Conservation (phyloP, 2,329 filamentous ascomycete genomes). For the Catunica adiposa region DNA sequence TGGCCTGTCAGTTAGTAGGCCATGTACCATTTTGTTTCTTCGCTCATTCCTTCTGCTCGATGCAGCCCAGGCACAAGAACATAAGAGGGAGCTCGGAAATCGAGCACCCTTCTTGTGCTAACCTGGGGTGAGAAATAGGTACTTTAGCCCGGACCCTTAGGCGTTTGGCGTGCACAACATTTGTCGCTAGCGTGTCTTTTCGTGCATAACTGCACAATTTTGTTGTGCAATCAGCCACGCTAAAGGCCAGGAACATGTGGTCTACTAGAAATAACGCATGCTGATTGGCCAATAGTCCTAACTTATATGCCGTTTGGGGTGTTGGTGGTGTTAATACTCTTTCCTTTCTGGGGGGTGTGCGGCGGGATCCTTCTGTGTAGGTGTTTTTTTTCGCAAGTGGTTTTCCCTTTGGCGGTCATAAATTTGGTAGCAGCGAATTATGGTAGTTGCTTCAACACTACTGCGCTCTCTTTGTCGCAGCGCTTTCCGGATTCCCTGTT, state of each 20-base stretch:
- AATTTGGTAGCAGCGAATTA: not conserved
- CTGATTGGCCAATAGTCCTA: not conserved
- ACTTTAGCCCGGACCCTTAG: no score
- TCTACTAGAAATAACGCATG: not conserved
- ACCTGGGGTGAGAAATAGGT: not conserved
- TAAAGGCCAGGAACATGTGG: not conserved
- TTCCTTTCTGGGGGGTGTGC: not conserved
- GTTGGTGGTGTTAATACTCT: not conserved
- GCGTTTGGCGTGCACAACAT: no score
- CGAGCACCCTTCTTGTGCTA: not conserved
- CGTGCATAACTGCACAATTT: not conserved
- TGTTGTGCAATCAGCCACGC: no score
- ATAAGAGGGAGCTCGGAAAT: not conserved
- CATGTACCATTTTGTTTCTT: no score
- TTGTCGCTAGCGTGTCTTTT: no score
- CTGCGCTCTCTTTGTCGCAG: conserved; percentile 7
- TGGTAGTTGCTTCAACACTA: not conserved
- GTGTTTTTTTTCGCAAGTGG: not conserved
- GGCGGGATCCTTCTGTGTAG: not conserved
- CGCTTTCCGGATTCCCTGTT: not conserved
- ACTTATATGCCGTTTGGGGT: not conserved
- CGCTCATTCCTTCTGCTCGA: not conserved
- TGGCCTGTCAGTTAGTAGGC: not conserved
- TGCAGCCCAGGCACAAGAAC: not conserved
- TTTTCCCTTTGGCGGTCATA: not conserved